phyloP scores from a whole-genome alignment of 495 filamentous ascomycete species.

The Aspergillus campestris region DNA sequence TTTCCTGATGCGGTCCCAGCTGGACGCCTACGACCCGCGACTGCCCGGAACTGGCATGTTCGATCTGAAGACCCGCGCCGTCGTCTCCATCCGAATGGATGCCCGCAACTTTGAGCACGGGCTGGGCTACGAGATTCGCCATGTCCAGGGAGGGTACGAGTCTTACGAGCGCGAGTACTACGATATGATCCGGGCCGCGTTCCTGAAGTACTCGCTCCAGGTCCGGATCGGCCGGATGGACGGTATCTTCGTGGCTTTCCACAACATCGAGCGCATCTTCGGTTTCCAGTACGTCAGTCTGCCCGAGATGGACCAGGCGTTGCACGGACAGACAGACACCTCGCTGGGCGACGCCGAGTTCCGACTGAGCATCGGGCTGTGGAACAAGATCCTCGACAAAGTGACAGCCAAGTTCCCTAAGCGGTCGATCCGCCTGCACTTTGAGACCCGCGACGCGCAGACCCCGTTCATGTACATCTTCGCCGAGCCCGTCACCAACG shows the following conservation, averaged over 20 bases:
- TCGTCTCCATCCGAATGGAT: conserved; percentile 85
- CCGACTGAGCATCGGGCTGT: conserved; percentile 62
- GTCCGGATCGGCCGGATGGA: conserved; percentile 97
- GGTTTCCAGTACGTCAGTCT: conserved; percentile 92
- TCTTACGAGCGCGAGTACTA: conserved; percentile 94
- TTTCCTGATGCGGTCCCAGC: conserved; percentile 90
- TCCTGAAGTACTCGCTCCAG: conserved; percentile 95
- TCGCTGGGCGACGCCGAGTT: conserved; percentile 82
- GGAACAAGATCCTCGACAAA: conserved; percentile 69
- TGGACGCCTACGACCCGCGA: conserved; percentile 83
- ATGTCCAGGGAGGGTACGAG: conserved; percentile 64
- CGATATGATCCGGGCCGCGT: conserved; percentile 91
- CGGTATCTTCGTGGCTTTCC: conserved; percentile 95
- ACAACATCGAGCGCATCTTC: conserved; percentile 92
- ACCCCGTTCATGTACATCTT: conserved; percentile 80
- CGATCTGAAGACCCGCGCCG: conserved; percentile 91
- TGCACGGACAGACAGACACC: conserved; percentile 64
- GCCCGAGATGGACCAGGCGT: conserved; percentile 72
- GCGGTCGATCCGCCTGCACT: conserved; percentile 70
- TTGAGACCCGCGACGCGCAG: conserved; percentile 61
- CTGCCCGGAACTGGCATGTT: conserved; percentile 93
- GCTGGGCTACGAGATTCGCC: conserved; percentile 78
- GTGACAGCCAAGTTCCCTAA: conserved; percentile 63
- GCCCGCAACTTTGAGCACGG: conserved; percentile 61
- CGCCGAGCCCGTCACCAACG: conserved; percentile 70